These are phyloP conservation scores for Apodospora peruviana DNA, from an alignment of 495 filamentous ascomycete genomes.

Conservation along the genomic window DNA sequence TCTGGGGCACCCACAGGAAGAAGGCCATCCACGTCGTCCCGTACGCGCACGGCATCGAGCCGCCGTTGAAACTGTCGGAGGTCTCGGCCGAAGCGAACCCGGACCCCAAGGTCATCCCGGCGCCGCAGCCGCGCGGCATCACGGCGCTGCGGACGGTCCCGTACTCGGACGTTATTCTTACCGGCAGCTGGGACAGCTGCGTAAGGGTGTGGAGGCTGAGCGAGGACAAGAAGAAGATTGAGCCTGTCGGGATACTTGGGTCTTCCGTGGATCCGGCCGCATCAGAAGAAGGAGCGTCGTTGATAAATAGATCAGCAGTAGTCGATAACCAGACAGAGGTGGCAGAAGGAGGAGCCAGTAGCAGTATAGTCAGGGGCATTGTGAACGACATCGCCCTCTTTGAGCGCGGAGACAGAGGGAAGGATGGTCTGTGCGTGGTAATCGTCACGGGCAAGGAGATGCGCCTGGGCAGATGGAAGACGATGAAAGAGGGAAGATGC, in stretches of 20 bases:
- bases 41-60: conserved; percentile 78
- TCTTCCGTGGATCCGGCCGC: too few relatives aligned
- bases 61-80: conserved; percentile 56
- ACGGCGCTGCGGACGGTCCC: conserved; percentile 82
- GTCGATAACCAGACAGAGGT: not conserved
- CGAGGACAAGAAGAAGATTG: conserved; percentile 74
- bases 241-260: conserved; percentile 63
- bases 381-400: conserved; percentile 83
- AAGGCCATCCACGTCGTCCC: conserved; percentile 80
- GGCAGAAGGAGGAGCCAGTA: not conserved
- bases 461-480: conserved; percentile 70
- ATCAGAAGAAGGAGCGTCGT: conserved; percentile 5
- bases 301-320: not conserved
- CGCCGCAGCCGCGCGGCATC: conserved; percentile 76
- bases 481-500: conserved; percentile 59
- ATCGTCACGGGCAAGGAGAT: conserved; percentile 83
- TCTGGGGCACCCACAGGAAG: conserved; percentile 94
- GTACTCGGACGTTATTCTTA: conserved; percentile 80
- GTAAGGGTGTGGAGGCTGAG: conserved; percentile 81
- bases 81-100: conserved; percentile 63
- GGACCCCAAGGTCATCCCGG: conserved; percentile 47
- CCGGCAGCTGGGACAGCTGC: conserved; percentile 89
- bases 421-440: conserved; percentile 73
- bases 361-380: conserved; percentile 62
- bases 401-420: conserved; percentile 64